Evolutionary conservation across 1,284 basidiomycete species (phyloP).

Genomic region (Ceratobasidium theobromae): DNA sequence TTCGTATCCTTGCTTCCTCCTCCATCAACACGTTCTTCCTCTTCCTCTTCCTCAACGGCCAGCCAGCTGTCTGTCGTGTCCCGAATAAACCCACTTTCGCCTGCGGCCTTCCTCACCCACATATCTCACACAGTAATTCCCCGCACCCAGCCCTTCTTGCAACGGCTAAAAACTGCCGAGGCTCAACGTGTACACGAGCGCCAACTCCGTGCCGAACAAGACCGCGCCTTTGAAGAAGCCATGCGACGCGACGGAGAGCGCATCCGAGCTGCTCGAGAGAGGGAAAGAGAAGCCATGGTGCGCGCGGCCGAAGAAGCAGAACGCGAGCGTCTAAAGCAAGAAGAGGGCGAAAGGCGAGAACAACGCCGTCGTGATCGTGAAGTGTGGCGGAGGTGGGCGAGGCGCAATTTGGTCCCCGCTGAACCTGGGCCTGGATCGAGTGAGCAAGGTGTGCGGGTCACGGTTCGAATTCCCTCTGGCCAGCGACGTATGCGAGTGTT

Average conservation of each 20-base stretch:
- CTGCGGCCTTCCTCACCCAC: conserved; percentile 62
- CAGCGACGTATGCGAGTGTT: conserved; percentile 62
- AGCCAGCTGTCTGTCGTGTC: conserved; percentile 76
- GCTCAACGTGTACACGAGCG: conserved; percentile 63
- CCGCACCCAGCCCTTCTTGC: conserved; percentile 73
- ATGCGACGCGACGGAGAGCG: conserved; percentile 70
- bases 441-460: conserved; percentile 54
- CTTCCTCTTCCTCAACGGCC: conserved; percentile 49
- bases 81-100: conserved; percentile 66
- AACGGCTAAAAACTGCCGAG: conserved; percentile 55
- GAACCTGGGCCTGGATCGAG: conserved; percentile 5
- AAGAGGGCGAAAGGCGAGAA: conserved; percentile 42
- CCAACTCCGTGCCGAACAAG: conserved; percentile 75
- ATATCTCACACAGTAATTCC: conserved; percentile 73
- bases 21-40: conserved; percentile 43
- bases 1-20: conserved; percentile 86
- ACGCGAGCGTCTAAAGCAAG: conserved; percentile 39
- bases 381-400: conserved; percentile 51
- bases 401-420: conserved; percentile 32
- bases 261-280: conserved; percentile 45
- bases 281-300: conserved; percentile 41
- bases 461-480: conserved; percentile 68
- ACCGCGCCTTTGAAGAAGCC: conserved; percentile 70
- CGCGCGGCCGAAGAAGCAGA: conserved; percentile 48
- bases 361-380: conserved; percentile 45